Percentiles rank a stretch among this genome's conserved stretches.
These are phyloP conservation scores for Penicillium samsonianum DNA, from an alignment of 495 filamentous ascomycete species.

Conservation along the genomic window DNA sequence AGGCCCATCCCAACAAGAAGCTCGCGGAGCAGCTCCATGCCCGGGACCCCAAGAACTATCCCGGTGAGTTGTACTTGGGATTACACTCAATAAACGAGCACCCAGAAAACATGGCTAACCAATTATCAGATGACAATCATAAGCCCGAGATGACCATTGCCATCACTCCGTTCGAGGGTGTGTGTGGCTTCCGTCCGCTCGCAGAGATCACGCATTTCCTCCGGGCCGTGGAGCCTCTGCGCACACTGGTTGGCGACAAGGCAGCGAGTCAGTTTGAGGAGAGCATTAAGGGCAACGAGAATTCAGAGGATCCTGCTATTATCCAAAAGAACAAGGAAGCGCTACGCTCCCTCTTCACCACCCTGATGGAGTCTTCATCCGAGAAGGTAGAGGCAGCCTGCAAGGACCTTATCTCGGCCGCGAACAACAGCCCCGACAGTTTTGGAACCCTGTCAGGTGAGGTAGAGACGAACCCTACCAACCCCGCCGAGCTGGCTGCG, in stretches of 20 bases:
- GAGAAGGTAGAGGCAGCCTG: constrained; percentile 63
- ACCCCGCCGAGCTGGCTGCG: constrained; percentile 64
- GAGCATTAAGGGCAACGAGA: constrained; percentile 65
- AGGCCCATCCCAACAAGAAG: constrained; percentile 98
- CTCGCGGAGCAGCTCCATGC: constrained; percentile 87
- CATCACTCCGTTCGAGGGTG: constrained; percentile 90
- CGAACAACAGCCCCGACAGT: constrained; percentile 53
- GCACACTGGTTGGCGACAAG: constrained; percentile 70
- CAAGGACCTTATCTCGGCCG: constrained; percentile 67
- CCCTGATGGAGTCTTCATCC: constrained; percentile 75
- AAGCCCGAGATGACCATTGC: constrained; percentile 99
- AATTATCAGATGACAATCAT: constrained; percentile 82
- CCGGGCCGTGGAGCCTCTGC: constrained; percentile 67
- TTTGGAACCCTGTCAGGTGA: constrained; percentile 42
- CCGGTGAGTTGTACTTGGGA: constrained; percentile 48
- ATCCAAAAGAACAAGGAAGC: constrained; percentile 74
- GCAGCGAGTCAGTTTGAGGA: constrained; percentile 66
- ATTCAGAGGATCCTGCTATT: constrained; percentile 58
- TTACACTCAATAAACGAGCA: neutral
- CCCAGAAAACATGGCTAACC: neutral
- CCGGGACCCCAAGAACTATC: constrained; percentile 89
- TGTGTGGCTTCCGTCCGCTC: constrained; percentile 92
- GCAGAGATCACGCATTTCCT: constrained; percentile 87
- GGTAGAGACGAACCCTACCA: constrained; percentile 38
- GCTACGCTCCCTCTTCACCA: constrained; percentile 69